A percentile compares a stretch with the other conserved stretches of the same genome.
Evolutionary conservation across 345 rosid species (phyloP).

Genomic region (Microcos paniculata): DNA sequence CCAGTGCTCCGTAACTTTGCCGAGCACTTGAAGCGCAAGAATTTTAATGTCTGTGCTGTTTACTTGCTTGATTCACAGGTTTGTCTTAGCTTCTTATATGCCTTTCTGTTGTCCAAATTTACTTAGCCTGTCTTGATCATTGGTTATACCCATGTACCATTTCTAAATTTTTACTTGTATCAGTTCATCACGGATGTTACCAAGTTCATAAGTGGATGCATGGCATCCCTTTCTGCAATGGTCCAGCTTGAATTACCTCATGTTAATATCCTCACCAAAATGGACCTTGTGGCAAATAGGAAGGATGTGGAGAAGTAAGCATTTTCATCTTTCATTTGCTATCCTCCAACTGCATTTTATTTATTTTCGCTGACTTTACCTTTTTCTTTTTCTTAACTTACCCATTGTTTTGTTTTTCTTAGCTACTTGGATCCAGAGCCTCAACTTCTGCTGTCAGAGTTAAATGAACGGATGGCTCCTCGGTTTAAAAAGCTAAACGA

Average conservation of each 20-base stretch:
- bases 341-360: not conserved
- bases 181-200: slow-evolving; percentile 92
- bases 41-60: slow-evolving; percentile 81
- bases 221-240: slow-evolving; percentile 97
- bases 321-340: not conserved
- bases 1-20: slow-evolving; percentile 88
- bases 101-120: not conserved
- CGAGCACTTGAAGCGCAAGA: slow-evolving; percentile 77
- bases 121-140: not conserved
- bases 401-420: not conserved
- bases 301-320: slow-evolving; percentile 66
- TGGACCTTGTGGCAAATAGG: slow-evolving; percentile 82
- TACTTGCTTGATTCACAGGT: slow-evolving; percentile 97
- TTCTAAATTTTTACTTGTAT: slow-evolving; percentile 17
- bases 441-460: slow-evolving; percentile 60
- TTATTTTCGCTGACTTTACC: not conserved
- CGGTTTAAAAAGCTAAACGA: slow-evolving; percentile 76
- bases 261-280: slow-evolving; percentile 84
- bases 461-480: slow-evolving; percentile 80
- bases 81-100: slow-evolving; percentile 17
- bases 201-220: slow-evolving; percentile 91
- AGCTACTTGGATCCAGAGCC: slow-evolving; percentile 91
- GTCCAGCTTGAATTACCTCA: slow-evolving; percentile 90
- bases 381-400: not conserved
- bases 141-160: slow-evolving; percentile 9